phyloP scores from a whole-genome alignment of 192 early-diverging fungal species.

The Allomyces macrogynus region DNA sequence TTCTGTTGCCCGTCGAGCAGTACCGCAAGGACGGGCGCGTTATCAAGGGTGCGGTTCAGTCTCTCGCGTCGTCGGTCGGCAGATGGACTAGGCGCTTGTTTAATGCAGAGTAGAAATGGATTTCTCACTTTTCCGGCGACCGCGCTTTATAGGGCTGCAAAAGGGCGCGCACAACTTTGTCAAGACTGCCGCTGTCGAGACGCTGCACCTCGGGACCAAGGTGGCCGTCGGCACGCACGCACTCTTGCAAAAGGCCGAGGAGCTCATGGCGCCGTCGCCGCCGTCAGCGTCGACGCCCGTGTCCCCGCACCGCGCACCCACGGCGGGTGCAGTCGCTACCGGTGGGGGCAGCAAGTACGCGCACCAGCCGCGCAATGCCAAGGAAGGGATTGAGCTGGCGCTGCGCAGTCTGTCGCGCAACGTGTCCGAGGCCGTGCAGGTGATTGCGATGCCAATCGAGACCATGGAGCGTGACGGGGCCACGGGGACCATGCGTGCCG shows the following conservation, averaged over 20 bases:
- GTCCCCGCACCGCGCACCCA: background rate
- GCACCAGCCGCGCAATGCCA: conserved; percentile 61
- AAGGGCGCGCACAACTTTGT: conserved; percentile 77
- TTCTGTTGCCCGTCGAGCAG: conserved; percentile 80
- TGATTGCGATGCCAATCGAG: conserved; percentile 2
- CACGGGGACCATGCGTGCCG: conserved; percentile 22
- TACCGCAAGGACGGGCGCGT: conserved; percentile 80
- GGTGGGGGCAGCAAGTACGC: conserved; percentile 49
- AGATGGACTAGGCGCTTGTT: too few relatives aligned
- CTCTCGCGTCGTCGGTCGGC: background rate
- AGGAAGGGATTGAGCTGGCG: conserved; percentile 66
- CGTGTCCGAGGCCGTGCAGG: conserved; percentile 54
- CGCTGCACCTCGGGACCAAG: conserved; percentile 66
- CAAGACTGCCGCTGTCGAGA: conserved; percentile 71
- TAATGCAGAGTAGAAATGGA: background rate
- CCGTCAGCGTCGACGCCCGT: conserved; percentile 1
- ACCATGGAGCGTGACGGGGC: conserved; percentile 23
- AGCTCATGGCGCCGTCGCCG: conserved; percentile 37
- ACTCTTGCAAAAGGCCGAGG: conserved; percentile 73
- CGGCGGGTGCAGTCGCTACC: background rate
- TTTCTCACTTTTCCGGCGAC: background rate
- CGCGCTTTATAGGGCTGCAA: conserved; percentile 35
- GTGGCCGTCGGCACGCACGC: conserved; percentile 77
- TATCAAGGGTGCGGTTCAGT: conserved; percentile 34
- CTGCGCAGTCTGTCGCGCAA: conserved; percentile 61